Base-by-base conservation (phyloP, 768 basidiomycete species). In the Termitomyces bulborhizus region DNA sequence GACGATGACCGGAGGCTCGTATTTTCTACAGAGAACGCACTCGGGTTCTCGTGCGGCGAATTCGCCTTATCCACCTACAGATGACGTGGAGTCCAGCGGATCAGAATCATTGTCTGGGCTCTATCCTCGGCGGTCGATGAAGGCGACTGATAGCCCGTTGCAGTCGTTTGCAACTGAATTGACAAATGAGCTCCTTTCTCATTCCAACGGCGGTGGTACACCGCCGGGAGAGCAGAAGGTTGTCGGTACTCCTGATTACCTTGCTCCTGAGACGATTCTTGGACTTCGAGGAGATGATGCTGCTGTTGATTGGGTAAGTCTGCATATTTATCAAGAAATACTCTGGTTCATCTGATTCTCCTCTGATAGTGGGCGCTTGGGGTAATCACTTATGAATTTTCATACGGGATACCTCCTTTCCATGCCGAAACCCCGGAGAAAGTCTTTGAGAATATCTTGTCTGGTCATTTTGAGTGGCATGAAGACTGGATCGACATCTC, bases 401-500 rank as follows among this genome's bases (percentile, higher is more conserved):
- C 98, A 36, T 98, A 94, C 61, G 95, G 97, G 3, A 83, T 94
- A 34, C 97, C 97, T 27, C 97, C 97, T 3, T 99, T 99, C 80
- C 93, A 98, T 65, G 96, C 92, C 46, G 94, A 98, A 57, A 90
- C 91, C 7, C 96, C 97, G 0, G 94, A 97, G 69, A 91, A 90
- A 71, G 95, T 99, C 4, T 98, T 99, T 64, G 95, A 97, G 72
- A 98, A 98, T 67, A 98, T 98, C 65, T 79, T 98, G 21, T 97
- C 96, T 11, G 87, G 94, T 4, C 85, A 88, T 31, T 81, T 98
- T 65, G 88, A 96, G 57, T 99, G 95, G 95, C 90, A 97, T 67
- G 93, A 97, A 61, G 93, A 96, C 42, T 92, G 87, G 77, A 74
- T 94, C 16, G 91, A 94, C 54, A 84, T 85, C 62, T 91, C 92